phyloP scores from a whole-genome alignment of 1,139 yeast species.

The Zygosaccharomyces sapae region DNA sequence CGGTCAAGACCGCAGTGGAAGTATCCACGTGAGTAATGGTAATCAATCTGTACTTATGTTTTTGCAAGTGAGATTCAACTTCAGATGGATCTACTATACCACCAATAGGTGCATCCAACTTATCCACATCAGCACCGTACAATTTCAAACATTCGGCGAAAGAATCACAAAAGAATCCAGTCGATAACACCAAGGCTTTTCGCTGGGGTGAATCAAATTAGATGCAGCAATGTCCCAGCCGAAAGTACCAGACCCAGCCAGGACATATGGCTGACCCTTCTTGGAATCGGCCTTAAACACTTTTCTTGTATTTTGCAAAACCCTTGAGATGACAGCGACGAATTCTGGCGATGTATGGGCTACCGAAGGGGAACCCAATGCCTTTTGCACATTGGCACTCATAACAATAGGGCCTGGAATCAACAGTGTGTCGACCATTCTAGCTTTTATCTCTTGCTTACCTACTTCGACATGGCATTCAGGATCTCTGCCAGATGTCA shows the following conservation, averaged over 20 bases:
- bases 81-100: constrained; percentile 54
- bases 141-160: constrained; percentile 75
- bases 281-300: constrained; percentile 57
- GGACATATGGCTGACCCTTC: constrained; percentile 68
- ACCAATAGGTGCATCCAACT: constrained; percentile 65
- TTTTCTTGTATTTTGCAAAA: constrained; percentile 62
- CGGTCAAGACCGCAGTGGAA: constrained; percentile 83
- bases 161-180: constrained; percentile 89
- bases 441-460: no score
- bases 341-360: constrained; percentile 93
- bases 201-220: constrained; percentile 56
- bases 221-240: constrained; percentile 93
- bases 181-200: constrained; percentile 76
- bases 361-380: constrained; percentile 81
- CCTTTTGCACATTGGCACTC: constrained; percentile 72
- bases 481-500: no score
- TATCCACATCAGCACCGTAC: constrained; percentile 67
- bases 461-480: no score
- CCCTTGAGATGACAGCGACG: constrained; percentile 65
- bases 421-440: constrained; percentile 43
- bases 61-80: constrained; percentile 52
- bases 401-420: constrained; percentile 95
- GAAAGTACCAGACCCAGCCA: constrained; percentile 89
- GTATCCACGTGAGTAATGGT: constrained; percentile 96
- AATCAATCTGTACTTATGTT: constrained; percentile 57